Evolutionary conservation across 495 filamentous ascomycete species (phyloP).

Genomic region (Penicillium cinerascens): DNA sequence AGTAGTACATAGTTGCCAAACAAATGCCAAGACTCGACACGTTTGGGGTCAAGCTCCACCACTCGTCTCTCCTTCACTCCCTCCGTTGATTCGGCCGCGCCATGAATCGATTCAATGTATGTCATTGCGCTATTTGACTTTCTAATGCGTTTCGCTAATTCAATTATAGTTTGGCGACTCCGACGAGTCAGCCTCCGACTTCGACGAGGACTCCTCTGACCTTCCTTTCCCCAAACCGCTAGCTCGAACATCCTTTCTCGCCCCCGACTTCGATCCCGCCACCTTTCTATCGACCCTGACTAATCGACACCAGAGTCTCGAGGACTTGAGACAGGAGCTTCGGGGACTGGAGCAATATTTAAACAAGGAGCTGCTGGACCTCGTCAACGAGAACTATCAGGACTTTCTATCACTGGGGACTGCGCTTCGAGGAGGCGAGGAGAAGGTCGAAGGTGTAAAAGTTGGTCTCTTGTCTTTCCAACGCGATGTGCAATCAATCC

Average conservation of each 20-base stretch:
- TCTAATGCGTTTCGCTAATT: background rate
- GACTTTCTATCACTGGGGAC: conserved; percentile 82
- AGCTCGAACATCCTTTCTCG: conserved; percentile 72
- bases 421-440: conserved; percentile 81
- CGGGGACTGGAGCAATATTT: conserved; percentile 70
- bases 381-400: conserved; percentile 91
- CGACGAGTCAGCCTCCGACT: conserved; percentile 50
- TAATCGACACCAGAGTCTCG: conserved; percentile 90
- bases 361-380: conserved; percentile 79
- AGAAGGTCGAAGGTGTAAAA: conserved; percentile 85
- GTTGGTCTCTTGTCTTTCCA: conserved; percentile 82
- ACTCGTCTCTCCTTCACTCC: conserved; percentile 7
- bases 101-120: conserved; percentile 30
- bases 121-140: background rate
- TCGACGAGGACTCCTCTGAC: conserved; percentile 59
- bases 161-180: conserved; percentile 46
- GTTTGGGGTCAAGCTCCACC: conserved; percentile 15
- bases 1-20: no score
- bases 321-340: conserved; percentile 85
- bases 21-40: conserved; percentile 25
- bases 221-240: conserved; percentile 84
- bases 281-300: conserved; percentile 78
- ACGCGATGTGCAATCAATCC: conserved; percentile 66
- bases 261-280: conserved; percentile 73
- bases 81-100: conserved; percentile 3